Percentiles rank a stretch among this genome's conserved stretches.
Evolutionary conservation across 345 rosid genomes (phyloP).

Genomic region (Populus deltoides): DNA sequence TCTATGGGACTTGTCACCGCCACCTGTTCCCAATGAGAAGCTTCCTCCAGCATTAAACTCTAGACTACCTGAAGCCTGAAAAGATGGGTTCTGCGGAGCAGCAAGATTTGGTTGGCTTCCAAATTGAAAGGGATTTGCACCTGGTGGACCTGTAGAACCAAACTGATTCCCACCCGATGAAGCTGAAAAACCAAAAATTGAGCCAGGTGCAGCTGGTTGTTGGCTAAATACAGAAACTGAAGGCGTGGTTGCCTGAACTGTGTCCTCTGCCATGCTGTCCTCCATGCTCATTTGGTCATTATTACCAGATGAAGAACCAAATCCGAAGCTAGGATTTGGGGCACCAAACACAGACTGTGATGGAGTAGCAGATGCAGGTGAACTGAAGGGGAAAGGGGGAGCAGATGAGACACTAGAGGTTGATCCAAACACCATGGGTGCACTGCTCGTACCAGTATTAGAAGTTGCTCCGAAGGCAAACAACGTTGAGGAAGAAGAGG

Average conservation of each 20-base stretch:
- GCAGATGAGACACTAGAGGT: constrained; percentile 41
- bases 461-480: constrained; percentile 53
- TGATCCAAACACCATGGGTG: constrained; percentile 51
- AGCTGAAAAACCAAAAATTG: constrained; percentile 40
- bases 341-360: constrained; percentile 50
- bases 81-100: constrained; percentile 45
- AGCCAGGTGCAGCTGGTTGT: constrained; percentile 36
- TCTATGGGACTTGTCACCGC: constrained; percentile 65
- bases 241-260: constrained; percentile 51
- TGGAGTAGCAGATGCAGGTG: constrained; percentile 43
- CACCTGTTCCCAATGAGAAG: constrained; percentile 75
- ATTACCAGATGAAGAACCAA: constrained; percentile 49
- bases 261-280: constrained; percentile 98
- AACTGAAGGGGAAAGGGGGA: constrained; percentile 47
- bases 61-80: constrained; percentile 59
- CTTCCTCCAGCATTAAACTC: constrained; percentile 71
- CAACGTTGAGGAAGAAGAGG: constrained; percentile 42
- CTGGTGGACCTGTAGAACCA: constrained; percentile 30
- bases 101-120: constrained; percentile 50
- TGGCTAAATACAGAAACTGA: constrained; percentile 49
- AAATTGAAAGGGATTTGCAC: constrained; percentile 59
- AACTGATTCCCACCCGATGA: constrained; percentile 5
- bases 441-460: constrained; percentile 27
- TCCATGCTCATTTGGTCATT: constrained; percentile 82
- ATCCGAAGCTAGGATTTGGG: constrained; percentile 40